Conservation (phyloP, 441 rosid species). For the Adansonia madagascariensis region DNA sequence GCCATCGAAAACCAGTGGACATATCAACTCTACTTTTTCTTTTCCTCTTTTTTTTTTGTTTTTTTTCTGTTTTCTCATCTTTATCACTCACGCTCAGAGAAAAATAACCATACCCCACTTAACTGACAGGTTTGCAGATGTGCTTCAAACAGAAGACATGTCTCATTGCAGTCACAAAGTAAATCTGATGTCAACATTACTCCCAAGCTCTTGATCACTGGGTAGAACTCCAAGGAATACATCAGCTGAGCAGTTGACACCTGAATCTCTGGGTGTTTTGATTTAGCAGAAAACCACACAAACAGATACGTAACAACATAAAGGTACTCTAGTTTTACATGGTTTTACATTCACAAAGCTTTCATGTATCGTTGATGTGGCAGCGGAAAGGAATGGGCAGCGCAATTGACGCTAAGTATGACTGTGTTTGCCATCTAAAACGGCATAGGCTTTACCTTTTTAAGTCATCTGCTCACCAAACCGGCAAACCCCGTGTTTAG, state of each 20-base stretch:
- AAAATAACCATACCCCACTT: background rate
- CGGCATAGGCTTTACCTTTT: background rate
- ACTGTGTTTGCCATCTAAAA: no score
- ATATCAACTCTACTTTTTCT: background rate
- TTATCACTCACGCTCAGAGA: background rate
- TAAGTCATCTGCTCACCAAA: slow-evolving; percentile 53
- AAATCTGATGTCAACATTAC: background rate
- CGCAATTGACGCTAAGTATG: no score
- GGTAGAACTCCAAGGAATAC: background rate
- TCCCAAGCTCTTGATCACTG: background rate
- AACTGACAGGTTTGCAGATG: background rate
- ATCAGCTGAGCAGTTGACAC: background rate
- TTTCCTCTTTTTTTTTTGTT: no score
- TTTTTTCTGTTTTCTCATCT: background rate
- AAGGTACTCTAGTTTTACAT: background rate
- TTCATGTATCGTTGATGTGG: no score
- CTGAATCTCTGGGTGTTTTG: background rate
- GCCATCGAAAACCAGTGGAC: background rate
- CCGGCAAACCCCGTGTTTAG: slow-evolving; percentile 40
- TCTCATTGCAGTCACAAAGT: background rate
- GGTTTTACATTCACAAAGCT: background rate
- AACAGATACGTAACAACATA: background rate
- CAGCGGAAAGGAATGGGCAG: no score
- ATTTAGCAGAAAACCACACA: background rate
- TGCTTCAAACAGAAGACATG: background rate